A percentile compares a stretch with the other conserved stretches of the same genome.
Conservation (phyloP, 768 basidiomycete species). For the Termitomyces sp. region DNA sequence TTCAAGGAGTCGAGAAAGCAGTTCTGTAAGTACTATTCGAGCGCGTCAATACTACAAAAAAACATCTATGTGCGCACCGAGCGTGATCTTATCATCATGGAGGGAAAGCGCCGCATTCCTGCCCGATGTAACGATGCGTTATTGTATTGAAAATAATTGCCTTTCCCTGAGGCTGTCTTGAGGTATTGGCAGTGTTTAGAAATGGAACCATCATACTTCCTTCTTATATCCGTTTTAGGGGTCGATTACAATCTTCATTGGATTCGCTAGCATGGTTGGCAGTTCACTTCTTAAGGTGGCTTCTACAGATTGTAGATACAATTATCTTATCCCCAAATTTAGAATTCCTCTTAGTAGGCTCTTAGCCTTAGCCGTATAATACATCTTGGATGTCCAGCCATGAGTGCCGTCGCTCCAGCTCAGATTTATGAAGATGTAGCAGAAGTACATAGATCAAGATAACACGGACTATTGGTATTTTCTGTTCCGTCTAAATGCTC, state of each 20-base stretch:
- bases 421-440: conserved; percentile 66
- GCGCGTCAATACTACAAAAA: too few species aligned
- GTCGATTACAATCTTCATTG: conserved; percentile 56
- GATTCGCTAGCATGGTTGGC: conserved; percentile 50
- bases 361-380: conserved; percentile 66
- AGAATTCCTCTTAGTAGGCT: neutral
- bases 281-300: neutral
- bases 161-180: conserved; percentile 57
- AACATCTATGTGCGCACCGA: too few species aligned
- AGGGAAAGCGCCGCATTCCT: conserved; percentile 59
- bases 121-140: conserved; percentile 67
- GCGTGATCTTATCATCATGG: conserved; percentile 63
- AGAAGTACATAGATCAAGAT: conserved; percentile 62
- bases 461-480: conserved; percentile 28
- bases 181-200: conserved; percentile 29
- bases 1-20: too few species aligned
- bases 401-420: conserved; percentile 59
- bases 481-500: neutral
- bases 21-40: too few species aligned
- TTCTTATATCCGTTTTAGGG: conserved; percentile 25
- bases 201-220: neutral
- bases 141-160: too few species aligned
- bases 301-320: neutral
- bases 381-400: conserved; percentile 52
- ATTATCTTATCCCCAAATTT: too few species aligned